Evolutionary conservation across 1,284 basidiomycete species (phyloP), one percentile per base, ranked within the genome.

Genomic region (Pseudozyma hubeiensis): DNA sequence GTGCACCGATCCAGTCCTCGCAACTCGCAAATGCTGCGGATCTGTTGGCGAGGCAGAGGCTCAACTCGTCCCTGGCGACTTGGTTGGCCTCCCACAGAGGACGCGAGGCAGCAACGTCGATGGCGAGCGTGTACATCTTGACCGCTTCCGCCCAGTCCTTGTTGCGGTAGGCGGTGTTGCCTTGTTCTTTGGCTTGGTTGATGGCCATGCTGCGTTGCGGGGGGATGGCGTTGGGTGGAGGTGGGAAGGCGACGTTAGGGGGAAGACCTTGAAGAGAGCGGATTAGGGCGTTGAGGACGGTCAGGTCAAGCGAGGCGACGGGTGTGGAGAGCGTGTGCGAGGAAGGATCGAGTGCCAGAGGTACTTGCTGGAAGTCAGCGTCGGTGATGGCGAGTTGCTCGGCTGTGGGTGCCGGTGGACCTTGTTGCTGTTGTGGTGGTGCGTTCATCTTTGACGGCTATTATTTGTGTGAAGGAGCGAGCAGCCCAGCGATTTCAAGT

Each of bases 81-180:
- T 89, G 88, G 54, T 91, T 90, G 4, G 89, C 87, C 84, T 99
- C 96, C 93, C 95, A 98, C 39, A 93, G 90, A 10, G 94, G 92
- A 39, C 96, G 89, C 64, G 92, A 91, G 0, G 90, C 87, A 1
- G 94, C 94, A 53, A 95, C 88, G 78, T 89, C 89, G 33, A 92
- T 90, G 39, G 94, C 93, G 79, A 91, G 88, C 19, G 91, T 92
- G 86, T 98, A 99, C 57, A 90, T 89, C 75, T 90, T 87, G 72
- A 97, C 89, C 1, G 96, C 94, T 43, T 89, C 88, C n/a, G 86
- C 86, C 82, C 90, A 90, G 71, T 92, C 86, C 48, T 78, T 70
- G 59, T 79, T 76, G 16, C 76, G 64, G 56, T 77, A 84, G 5
- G 77, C 75, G 8, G 69, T 71, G 52, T 82, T 82, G 57, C 82